Conservation (phyloP, 1,284 basidiomycete species). For the Fistulina hepatica region DNA sequence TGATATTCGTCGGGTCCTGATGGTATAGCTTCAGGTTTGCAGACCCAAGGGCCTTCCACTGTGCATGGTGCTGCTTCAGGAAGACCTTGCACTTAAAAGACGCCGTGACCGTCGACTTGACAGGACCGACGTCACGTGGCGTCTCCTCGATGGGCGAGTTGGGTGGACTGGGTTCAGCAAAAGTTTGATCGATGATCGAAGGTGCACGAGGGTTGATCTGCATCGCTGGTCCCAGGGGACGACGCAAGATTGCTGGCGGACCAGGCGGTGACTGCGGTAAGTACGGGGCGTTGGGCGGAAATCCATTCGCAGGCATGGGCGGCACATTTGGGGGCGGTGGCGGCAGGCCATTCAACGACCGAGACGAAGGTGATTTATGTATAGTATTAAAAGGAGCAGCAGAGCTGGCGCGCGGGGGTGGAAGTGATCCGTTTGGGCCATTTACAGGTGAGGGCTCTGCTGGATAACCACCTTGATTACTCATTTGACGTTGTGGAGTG, state of each 20-base stretch:
- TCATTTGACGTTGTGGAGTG: conserved; percentile 1
- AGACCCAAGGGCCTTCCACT: conserved; percentile 93
- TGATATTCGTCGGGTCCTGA: conserved; percentile 75
- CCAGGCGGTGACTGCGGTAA: conserved; percentile 35
- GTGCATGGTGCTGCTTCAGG: conserved; percentile 87
- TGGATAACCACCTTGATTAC: neutral
- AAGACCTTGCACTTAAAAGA: conserved; percentile 99
- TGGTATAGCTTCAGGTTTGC: conserved; percentile 84
- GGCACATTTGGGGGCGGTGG: conserved; percentile 15
- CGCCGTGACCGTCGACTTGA: conserved; percentile 69
- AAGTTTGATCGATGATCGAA: conserved; percentile 40
- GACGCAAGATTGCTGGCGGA: conserved; percentile 23
- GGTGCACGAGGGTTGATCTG: conserved; percentile 38
- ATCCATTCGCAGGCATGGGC: conserved; percentile 10
- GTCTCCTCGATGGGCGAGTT: conserved; percentile 59
- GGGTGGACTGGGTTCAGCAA: conserved; percentile 66
- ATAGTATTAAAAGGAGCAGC: neutral
- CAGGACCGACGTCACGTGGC: conserved; percentile 47
- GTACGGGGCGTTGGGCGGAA: conserved; percentile 33
- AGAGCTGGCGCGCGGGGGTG: neutral
- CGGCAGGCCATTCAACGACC: neutral
- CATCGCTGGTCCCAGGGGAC: conserved; percentile 1
- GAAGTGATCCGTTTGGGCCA: neutral
- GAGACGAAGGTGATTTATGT: neutral
- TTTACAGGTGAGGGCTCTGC: too few species aligned